These are phyloP conservation scores for Xerocomellus chrysenteron DNA, from an alignment of 768 basidiomycete genomes.

Conservation along the genomic window DNA sequence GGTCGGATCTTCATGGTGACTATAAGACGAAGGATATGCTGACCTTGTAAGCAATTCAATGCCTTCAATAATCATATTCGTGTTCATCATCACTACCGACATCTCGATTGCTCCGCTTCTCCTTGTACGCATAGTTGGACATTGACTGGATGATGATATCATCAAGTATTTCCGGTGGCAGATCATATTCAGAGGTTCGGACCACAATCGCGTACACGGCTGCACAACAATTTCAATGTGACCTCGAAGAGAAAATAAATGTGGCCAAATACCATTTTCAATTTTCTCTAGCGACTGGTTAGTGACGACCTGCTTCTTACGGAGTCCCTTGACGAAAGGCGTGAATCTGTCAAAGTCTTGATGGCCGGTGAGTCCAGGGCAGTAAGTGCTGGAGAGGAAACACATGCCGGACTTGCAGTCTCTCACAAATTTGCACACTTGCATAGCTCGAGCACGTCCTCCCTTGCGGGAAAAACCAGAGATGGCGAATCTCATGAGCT, in stretches of 20 bases:
- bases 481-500: slow-evolving; percentile 95
- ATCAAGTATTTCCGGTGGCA: slow-evolving; percentile 65
- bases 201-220: slow-evolving; percentile 74
- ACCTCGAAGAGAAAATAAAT: neutral
- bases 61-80: slow-evolving; percentile 23
- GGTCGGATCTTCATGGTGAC: neutral
- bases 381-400: neutral
- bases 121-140: slow-evolving; percentile 30
- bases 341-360: slow-evolving; percentile 79
- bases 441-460: slow-evolving; percentile 57
- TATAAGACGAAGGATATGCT: neutral
- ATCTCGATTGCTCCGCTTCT: slow-evolving; percentile 20
- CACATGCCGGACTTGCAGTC: slow-evolving; percentile 66
- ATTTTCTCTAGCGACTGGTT: slow-evolving; percentile 90
- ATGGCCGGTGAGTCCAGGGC: neutral
- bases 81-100: slow-evolving; percentile 26
- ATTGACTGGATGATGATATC: slow-evolving; percentile 60
- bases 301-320: slow-evolving; percentile 88
- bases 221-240: slow-evolving; percentile 28
- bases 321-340: slow-evolving; percentile 66
- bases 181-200: slow-evolving; percentile 70
- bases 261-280: slow-evolving; percentile 66
- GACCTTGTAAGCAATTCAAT: neutral
- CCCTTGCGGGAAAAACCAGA: slow-evolving; percentile 71
- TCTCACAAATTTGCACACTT: slow-evolving; percentile 71